These are phyloP conservation scores for Cyberlindnera mrakii DNA, from an alignment of 805 yeast species.

Conservation along the genomic window DNA sequence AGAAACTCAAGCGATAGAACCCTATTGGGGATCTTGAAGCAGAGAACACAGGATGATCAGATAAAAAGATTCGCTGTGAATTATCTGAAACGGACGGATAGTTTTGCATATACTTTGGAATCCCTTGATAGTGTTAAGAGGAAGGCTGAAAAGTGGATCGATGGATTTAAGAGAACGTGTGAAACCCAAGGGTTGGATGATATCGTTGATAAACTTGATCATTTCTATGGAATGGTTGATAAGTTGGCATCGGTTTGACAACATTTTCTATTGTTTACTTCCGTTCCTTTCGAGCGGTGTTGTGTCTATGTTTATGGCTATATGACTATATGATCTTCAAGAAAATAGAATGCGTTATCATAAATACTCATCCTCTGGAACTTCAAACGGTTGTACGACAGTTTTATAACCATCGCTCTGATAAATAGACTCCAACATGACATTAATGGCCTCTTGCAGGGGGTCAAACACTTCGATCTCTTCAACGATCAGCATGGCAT, in stretches of 20 bases:
- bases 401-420: constrained; percentile 1
- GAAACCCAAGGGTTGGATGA: background rate
- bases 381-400: constrained; percentile 2
- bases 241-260: background rate
- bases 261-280: no score
- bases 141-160: constrained; percentile 10
- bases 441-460: constrained; percentile 4
- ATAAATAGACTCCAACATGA: constrained; percentile 7
- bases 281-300: no score
- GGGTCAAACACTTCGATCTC: constrained; percentile 8
- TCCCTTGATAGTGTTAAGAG: constrained; percentile 8
- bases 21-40: constrained; percentile 43
- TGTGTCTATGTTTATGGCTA: no score
- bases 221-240: constrained; percentile 6
- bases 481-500: constrained; percentile 6
- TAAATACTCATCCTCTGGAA: background rate
- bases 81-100: constrained; percentile 31
- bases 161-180: constrained; percentile 1
- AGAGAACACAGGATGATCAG: constrained; percentile 43
- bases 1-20: constrained; percentile 30
- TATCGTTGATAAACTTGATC: background rate
- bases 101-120: constrained; percentile 15
- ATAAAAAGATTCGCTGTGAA: constrained; percentile 46
- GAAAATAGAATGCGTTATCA: no score
- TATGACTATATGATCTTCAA: no score